Evolutionary conservation across 768 basidiomycete genomes (phyloP).

Genomic region (Suillus subalutaceus): DNA sequence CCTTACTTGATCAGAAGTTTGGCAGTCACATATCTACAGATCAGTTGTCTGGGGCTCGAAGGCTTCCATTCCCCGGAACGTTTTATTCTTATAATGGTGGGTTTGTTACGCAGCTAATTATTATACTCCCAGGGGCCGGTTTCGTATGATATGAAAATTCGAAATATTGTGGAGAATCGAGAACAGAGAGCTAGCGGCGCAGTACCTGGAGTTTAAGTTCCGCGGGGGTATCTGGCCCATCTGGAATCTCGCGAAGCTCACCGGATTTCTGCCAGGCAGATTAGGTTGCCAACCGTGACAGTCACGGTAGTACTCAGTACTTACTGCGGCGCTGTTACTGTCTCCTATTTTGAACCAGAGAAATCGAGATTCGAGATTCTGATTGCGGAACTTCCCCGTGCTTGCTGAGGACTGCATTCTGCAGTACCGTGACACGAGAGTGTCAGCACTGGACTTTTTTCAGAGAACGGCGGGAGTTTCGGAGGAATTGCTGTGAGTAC

Average conservation of each 20-base stretch:
- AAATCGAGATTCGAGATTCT: constrained; percentile 38
- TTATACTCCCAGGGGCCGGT: constrained; percentile 20
- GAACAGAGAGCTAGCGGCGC: constrained; percentile 31
- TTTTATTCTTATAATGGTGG: constrained; percentile 6
- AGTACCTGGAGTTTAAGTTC: constrained; percentile 76
- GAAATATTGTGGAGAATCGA: constrained; percentile 54
- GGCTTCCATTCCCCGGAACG: constrained; percentile 75
- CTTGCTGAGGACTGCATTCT: constrained; percentile 46
- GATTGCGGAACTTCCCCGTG: not conserved
- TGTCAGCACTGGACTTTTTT: not conserved
- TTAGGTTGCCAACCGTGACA: constrained; percentile 55
- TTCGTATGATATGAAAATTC: constrained; percentile 79
- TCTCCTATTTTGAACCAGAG: constrained; percentile 39
- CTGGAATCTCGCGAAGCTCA: constrained; percentile 63
- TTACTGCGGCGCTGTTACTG: constrained; percentile 46
- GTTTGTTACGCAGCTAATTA: not conserved
- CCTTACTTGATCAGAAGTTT: not conserved
- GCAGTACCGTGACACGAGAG: constrained; percentile 55
- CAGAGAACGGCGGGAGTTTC: too few relatives aligned
- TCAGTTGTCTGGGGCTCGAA: constrained; percentile 80
- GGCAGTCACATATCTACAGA: constrained; percentile 36
- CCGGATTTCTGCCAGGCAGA: constrained; percentile 81
- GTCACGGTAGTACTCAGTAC: constrained; percentile 21
- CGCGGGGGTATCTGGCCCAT: constrained; percentile 48
- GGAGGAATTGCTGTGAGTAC: too few relatives aligned